Conservation (phyloP, 2,329 filamentous ascomycete species). For the Aspergillus sp. region DNA sequence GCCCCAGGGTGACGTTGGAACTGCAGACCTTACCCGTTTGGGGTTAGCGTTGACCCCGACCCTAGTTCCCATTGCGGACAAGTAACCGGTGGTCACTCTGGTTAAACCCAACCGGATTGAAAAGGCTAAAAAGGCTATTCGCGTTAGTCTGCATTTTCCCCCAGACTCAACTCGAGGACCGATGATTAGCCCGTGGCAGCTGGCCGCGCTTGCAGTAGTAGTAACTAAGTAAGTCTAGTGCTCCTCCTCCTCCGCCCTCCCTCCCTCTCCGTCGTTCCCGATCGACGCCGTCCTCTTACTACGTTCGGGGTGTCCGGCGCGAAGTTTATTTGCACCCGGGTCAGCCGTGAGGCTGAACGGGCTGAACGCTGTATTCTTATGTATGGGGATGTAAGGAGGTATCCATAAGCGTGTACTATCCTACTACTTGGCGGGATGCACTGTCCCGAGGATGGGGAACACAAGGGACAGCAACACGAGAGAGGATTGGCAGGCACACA, state of each 20-base stretch:
- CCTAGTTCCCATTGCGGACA: not conserved
- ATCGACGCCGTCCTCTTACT: not conserved
- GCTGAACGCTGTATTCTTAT: no score
- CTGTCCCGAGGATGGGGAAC: no score
- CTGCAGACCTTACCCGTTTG: not conserved
- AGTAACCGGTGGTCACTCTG: not conserved
- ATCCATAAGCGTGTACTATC: no score
- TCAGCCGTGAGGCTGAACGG: not conserved
- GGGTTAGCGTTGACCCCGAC: not conserved
- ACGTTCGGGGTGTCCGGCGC: not conserved
- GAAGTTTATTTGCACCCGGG: not conserved
- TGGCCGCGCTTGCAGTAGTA: not conserved
- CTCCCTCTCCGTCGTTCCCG: not conserved
- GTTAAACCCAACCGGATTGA: not conserved
- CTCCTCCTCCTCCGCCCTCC: not conserved
- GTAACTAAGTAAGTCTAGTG: no score
- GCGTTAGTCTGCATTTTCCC: not conserved
- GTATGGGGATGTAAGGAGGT: no score
- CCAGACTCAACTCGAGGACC: conserved; percentile 1
- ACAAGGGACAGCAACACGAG: no score
- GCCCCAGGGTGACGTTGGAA: not conserved
- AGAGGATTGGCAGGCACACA: no score
- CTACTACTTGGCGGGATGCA: no score
- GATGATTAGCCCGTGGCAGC: not conserved
- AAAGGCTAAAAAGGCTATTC: conserved; percentile 1